phyloP scores from a whole-genome alignment of 192 early-diverging fungal species.

The Mortierella hygrophila region DNA sequence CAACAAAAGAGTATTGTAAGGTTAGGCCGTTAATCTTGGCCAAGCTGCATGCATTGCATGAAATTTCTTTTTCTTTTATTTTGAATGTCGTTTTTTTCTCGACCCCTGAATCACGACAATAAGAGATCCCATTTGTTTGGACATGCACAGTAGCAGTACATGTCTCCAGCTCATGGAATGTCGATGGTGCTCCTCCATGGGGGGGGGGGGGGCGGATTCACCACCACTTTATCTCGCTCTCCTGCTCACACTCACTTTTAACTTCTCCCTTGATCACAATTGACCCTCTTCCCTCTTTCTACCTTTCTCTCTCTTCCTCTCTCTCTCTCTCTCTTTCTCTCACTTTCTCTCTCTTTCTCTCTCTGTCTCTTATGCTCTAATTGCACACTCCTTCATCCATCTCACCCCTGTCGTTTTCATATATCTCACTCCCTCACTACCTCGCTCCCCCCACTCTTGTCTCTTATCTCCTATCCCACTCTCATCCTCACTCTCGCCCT shows the following conservation, averaged over 20 bases:
- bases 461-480: neutral
- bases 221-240: no score
- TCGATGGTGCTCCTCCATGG: no score
- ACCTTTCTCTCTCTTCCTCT: no score
- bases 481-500: conserved; percentile 1
- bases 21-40: neutral
- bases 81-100: neutral
- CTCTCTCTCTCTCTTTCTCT: no score
- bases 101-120: conserved; percentile 13
- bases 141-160: neutral
- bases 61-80: conserved; percentile 1
- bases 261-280: no score
- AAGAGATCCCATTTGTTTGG: neutral
- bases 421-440: neutral
- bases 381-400: neutral
- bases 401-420: neutral
- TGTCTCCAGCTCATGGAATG: neutral
- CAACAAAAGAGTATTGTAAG: neutral
- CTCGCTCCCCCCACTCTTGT: neutral
- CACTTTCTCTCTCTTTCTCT: no score
- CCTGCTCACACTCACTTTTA: no score
- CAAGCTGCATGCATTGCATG: conserved; percentile 18
- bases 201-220: no score
- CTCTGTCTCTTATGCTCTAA: neutral
- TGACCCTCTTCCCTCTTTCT: no score